Conservation (phyloP, 192 early-diverging fungal genomes). For the Chytriomyces confervae region DNA sequence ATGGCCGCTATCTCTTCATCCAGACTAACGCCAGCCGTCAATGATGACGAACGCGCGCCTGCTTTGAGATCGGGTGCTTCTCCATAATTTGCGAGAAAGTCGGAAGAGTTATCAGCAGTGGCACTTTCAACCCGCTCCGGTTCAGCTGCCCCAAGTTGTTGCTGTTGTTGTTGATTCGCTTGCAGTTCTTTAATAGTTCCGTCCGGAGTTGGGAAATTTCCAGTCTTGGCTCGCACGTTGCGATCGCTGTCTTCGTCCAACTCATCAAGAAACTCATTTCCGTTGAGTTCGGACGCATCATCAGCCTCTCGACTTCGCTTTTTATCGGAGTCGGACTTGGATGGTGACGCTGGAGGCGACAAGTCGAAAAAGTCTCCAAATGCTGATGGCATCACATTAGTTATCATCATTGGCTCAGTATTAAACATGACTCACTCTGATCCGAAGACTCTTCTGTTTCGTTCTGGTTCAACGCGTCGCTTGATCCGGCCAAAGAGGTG, state of each 20-base stretch:
- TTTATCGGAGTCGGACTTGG: background rate
- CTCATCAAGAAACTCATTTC: background rate
- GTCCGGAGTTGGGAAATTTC: background rate
- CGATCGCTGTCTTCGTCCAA: background rate
- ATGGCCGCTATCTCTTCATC: constrained; percentile 14
- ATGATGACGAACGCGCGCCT: too few relatives aligned
- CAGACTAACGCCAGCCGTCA: background rate
- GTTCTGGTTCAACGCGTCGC: background rate
- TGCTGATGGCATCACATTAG: background rate
- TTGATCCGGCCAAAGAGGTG: background rate
- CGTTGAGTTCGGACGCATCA: background rate
- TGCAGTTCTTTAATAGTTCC: background rate
- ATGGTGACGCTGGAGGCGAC: constrained; percentile 3
- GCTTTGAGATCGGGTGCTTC: too few relatives aligned
- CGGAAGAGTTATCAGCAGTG: too few relatives aligned
- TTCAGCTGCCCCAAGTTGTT: too few relatives aligned
- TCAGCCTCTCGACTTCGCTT: background rate
- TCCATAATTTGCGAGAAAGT: too few relatives aligned
- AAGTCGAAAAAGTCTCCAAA: constrained; percentile 2
- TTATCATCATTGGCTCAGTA: background rate
- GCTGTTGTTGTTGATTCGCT: background rate
- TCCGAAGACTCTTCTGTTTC: background rate
- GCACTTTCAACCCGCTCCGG: background rate
- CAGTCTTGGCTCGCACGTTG: background rate
- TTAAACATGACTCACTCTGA: background rate